Evolutionary conservation across 2,329 filamentous ascomycete genomes (phyloP), one percentile per base, ranked within the genome.

Genomic region (Drechslerella stenobrocha): DNA sequence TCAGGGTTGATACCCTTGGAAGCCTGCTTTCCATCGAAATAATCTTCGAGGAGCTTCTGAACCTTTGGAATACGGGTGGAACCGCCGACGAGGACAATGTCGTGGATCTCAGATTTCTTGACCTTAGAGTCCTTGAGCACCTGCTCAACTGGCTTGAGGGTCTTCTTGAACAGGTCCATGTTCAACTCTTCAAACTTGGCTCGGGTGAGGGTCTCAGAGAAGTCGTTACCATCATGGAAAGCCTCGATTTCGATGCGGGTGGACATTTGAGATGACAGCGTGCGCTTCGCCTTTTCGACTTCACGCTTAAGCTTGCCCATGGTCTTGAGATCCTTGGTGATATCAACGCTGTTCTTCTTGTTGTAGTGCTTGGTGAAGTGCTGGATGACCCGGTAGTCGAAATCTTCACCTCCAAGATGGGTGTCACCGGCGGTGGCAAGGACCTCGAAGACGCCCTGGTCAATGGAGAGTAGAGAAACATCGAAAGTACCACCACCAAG

Each of bases 251-350:
- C 93, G 74, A 96, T 90, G 74, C 89, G 88, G 73, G 89, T 89
- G 72, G 88, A 90, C 86, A 90, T 91, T 81, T 95, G 90, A 73
- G 89, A 93, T 76, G 89, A 96, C 60, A 98, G 87, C 74, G 91
- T 95, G 76, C 93, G 89, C 88, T 98, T 98, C 80, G 93, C 93
- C 86, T 96, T 96, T 80, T 98, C 93, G 74, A 93, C 92, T 80
- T 97, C 93, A 75, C 93, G 91, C 89, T 97, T 97, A 74, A 98
- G 85, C 83, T 97, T 98, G 81, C 91, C 90, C 91, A 97, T 97
- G 73, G 92, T 87, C 88, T 96, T 96, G 72, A 87, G 81, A 77
- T 97, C 90, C 83, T 95, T 95, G 80, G 86, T 88, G 77, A 97
- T 84, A 74, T 98, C 90, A 73, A 95, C 90, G 74, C 79, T 81